Conservation (phyloP, 2,329 filamentous ascomycete species). For the Calonectria ilicicola region DNA sequence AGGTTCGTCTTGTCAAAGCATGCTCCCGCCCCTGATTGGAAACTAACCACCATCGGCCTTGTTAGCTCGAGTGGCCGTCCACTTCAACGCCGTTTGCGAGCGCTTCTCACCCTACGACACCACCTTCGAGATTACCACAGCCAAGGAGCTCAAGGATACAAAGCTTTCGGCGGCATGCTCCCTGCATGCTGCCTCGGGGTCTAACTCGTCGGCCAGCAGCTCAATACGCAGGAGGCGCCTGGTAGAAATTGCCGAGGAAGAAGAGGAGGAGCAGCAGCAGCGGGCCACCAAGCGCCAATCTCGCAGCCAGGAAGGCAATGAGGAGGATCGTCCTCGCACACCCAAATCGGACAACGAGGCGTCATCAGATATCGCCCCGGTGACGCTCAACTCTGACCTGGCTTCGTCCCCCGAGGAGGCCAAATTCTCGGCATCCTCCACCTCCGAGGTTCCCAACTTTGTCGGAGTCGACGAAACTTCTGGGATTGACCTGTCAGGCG, state of each 20-base stretch:
- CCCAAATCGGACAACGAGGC: slow-evolving; percentile 45
- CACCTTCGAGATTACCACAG: slow-evolving; percentile 78
- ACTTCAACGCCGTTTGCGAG: slow-evolving; percentile 76
- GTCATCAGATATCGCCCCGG: slow-evolving; percentile 46
- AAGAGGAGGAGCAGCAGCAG: slow-evolving; percentile 77
- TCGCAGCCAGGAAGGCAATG: slow-evolving; percentile 60
- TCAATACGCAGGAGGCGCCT: slow-evolving; percentile 82
- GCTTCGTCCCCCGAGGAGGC: slow-evolving; percentile 63
- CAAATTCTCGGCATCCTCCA: slow-evolving; percentile 60
- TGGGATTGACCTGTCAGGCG: slow-evolving; percentile 56
- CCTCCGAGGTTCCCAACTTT: slow-evolving; percentile 64
- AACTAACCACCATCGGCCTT: slow-evolving; percentile 31
- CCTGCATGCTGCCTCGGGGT: slow-evolving; percentile 87
- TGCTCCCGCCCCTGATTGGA: slow-evolving; percentile 8
- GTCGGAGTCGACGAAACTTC: slow-evolving; percentile 59
- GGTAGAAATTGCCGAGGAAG: slow-evolving; percentile 94
- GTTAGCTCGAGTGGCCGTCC: slow-evolving; percentile 83
- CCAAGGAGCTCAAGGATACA: slow-evolving; percentile 87
- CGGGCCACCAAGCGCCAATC: slow-evolving; percentile 70
- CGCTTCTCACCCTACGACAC: slow-evolving; percentile 89
- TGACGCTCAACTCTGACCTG: slow-evolving; percentile 65
- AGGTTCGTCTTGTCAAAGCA: slow-evolving; percentile 68
- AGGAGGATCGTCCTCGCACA: slow-evolving; percentile 40
- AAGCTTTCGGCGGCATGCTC: slow-evolving; percentile 90
- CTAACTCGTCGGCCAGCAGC: slow-evolving; percentile 85